Conservation (phyloP, 1,284 basidiomycete genomes). For the Rhodotorula sp. region DNA sequence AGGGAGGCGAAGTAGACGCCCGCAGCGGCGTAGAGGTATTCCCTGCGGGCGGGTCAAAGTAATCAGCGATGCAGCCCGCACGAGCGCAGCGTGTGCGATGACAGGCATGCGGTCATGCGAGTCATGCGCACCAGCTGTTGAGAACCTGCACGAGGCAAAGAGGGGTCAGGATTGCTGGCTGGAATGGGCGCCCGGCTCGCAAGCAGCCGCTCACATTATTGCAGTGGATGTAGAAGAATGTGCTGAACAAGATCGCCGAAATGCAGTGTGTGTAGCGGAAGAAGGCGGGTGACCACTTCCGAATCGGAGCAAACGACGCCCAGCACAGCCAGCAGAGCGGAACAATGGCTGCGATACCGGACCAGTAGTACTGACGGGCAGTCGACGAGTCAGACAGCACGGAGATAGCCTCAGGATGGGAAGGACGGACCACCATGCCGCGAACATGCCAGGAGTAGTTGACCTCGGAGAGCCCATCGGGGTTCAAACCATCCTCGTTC, state of each 20-base stretch:
- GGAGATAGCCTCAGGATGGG: too few relatives aligned
- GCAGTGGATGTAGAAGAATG: constrained; percentile 54
- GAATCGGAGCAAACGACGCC: constrained; percentile 50
- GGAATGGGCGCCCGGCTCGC: constrained; percentile 35
- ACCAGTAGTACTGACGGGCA: constrained; percentile 49
- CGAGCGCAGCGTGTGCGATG: too few relatives aligned
- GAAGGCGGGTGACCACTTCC: constrained; percentile 53
- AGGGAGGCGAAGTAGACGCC: constrained; percentile 50
- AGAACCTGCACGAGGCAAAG: too few relatives aligned
- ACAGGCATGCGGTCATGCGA: too few relatives aligned
- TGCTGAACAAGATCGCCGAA: constrained; percentile 44
- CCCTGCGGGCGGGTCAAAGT: constrained; percentile 29
- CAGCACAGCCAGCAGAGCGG: constrained; percentile 50
- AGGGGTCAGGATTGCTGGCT: constrained; percentile 23
- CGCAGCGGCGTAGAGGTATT: constrained; percentile 53
- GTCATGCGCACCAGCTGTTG: too few relatives aligned
- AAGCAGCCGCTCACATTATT: constrained; percentile 40
- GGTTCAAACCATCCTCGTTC: constrained; percentile 34
- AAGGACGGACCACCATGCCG: constrained; percentile 27
- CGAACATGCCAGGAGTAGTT: constrained; percentile 36
- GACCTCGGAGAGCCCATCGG: constrained; percentile 36
- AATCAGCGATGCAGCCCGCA: background rate
- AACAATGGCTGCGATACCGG: constrained; percentile 53
- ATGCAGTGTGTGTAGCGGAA: constrained; percentile 53
- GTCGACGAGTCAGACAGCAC: too few relatives aligned